phyloP scores from a whole-genome alignment of 768 basidiomycete species.

The Mycena albidolilacea region DNA sequence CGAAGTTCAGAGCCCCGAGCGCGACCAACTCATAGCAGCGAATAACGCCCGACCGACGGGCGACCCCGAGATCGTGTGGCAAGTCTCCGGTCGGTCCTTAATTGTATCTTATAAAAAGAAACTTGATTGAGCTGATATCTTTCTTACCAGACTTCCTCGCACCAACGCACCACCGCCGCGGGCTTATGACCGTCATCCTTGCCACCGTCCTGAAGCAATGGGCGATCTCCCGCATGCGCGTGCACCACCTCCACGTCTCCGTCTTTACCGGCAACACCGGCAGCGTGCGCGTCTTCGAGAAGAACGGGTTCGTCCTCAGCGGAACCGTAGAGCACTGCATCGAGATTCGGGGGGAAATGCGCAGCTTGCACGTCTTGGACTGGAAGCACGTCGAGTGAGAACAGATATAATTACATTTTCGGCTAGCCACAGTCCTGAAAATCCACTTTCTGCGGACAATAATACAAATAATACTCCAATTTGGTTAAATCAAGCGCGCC shows the following conservation, averaged over 20 bases:
- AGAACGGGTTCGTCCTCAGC: conserved; percentile 69
- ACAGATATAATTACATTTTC: too few species aligned
- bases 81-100: conserved; percentile 66
- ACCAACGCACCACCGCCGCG: conserved; percentile 73
- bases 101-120: too few species aligned
- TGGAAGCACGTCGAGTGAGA: conserved; percentile 42
- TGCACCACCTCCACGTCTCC: conserved; percentile 59
- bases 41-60: conserved; percentile 61
- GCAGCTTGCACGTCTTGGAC: conserved; percentile 53
- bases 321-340: conserved; percentile 57
- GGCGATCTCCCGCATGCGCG: conserved; percentile 77
- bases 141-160: conserved; percentile 70
- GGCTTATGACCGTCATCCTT: conserved; percentile 82
- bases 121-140: background rate
- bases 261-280: conserved; percentile 69
- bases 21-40: conserved; percentile 43
- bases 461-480: too few species aligned
- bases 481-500: background rate
- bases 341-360: conserved; percentile 54
- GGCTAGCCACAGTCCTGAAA: too few species aligned
- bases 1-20: conserved; percentile 49
- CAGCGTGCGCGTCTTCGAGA: conserved; percentile 76
- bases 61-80: conserved; percentile 70
- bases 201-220: conserved; percentile 68
- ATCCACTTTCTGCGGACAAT: too few species aligned